Evolutionary conservation across 2,329 filamentous ascomycete genomes (phyloP), one percentile per base, ranked within the genome.

Genomic region (Paramyrothecium roridum): DNA sequence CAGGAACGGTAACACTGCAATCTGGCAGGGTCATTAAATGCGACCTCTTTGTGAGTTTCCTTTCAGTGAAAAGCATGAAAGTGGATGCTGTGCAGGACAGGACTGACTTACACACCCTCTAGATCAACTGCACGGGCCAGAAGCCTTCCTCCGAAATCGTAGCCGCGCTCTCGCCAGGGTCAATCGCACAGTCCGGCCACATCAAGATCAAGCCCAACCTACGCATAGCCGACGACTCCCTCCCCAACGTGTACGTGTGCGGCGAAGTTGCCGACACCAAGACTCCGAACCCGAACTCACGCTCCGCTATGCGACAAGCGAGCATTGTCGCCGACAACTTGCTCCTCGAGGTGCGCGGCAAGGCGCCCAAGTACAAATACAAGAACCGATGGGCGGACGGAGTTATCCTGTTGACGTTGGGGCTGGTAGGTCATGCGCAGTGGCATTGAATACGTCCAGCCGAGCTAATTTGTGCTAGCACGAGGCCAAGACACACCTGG

Each of bases 71-170:
- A 13, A 10, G 7, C 6, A 17, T 1, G 12, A 40, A 10, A 8
- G 23, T 11, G 3, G 17, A 3, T 12, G 7, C 20, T 17, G 1
- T 7, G 3, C 17, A 2, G 6, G 43, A 2, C 3, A 30, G 2
- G 21, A 21, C 26, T 20, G 43, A 49, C 47, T 43, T 54, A 47
- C 37, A 62, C 43, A 40, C 21, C 10, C 3, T 11, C 8, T 56
- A 85, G 81, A 76, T 87, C 53, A 78, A 80, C 53, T 86, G 84
- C 57, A 82, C 78, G 0, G 85, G 86, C 2, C 84, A 87, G 63
- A 75, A 69, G 20, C 83, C 85, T 0, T 77, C 80, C n/a, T 83
- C 83, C 0, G 64, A 69, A 0, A 62, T 87, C 13, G 54, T 87
- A 7, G 57, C 69, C 2, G 49, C 48, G 7, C 64, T 83, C 8